These are phyloP conservation scores for Iberis amara DNA, from an alignment of 441 rosid genomes.

Conservation along the genomic window DNA sequence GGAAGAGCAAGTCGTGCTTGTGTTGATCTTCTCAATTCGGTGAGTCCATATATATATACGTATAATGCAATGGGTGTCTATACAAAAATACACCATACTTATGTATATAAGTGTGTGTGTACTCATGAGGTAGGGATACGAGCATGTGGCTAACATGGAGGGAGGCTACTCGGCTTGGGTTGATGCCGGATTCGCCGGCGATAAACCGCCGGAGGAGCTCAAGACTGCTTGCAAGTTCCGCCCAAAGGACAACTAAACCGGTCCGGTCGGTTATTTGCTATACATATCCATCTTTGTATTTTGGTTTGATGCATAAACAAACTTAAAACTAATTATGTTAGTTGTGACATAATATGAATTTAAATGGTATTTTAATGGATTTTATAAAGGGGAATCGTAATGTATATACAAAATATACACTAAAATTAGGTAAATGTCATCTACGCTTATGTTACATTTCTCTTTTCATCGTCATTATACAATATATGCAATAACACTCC, in stretches of 20 bases:
- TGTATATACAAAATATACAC: too few relatives aligned
- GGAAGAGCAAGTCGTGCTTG: slow-evolving; percentile 38
- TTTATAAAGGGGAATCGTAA: too few relatives aligned
- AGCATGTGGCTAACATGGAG: slow-evolving; percentile 41
- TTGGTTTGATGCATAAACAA: slow-evolving; percentile 2
- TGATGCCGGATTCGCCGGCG: slow-evolving; percentile 39
- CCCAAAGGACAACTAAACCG: slow-evolving; percentile 15
- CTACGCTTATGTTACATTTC: too few relatives aligned
- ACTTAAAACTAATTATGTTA: not conserved
- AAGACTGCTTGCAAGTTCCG: slow-evolving; percentile 39
- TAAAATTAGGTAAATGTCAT: too few relatives aligned
- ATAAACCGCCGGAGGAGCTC: slow-evolving; percentile 21
- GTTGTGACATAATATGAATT: too few relatives aligned
- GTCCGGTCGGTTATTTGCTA: not conserved
- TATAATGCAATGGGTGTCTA: too few relatives aligned
- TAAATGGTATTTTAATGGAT: too few relatives aligned
- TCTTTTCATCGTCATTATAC: too few relatives aligned
- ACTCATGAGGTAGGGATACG: slow-evolving; percentile 31
- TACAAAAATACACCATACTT: too few relatives aligned
- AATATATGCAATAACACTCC: too few relatives aligned
- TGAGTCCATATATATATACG: slow-evolving; percentile 19
- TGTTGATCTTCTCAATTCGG: slow-evolving; percentile 42
- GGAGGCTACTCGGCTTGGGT: slow-evolving; percentile 59
- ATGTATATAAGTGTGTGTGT: not conserved
- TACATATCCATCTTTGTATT: not conserved